Percentiles rank a stretch among this genome's conserved stretches.
Evolutionary conservation across 202 grass and related monocot genomes (phyloP).

Genomic region (Zizania palustris): DNA sequence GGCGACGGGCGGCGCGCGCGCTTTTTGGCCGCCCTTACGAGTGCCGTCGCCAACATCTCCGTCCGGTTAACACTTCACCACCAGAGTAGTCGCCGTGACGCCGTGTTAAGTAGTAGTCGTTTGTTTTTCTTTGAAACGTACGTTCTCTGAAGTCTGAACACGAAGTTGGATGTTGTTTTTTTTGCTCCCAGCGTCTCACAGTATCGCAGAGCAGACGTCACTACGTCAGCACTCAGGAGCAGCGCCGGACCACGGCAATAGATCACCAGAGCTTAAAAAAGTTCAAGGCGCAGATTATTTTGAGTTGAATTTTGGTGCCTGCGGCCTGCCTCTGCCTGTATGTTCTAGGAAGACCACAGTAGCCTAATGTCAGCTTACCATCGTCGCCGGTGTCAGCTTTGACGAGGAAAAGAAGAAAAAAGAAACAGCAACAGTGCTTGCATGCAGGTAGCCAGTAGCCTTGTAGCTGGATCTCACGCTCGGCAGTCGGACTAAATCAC

Average conservation of each 20-base stretch:
- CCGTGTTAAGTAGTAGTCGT: neutral
- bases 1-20: neutral
- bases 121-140: neutral
- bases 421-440: neutral
- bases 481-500: neutral
- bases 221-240: conserved; percentile 12
- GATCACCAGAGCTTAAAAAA: neutral
- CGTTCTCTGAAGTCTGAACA: neutral
- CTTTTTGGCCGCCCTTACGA: conserved; percentile 24
- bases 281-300: neutral
- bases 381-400: conserved; percentile 23
- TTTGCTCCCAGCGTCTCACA: neutral
- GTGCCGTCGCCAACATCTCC: neutral
- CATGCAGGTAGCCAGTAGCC: neutral
- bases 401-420: neutral
- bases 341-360: neutral
- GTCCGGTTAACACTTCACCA: neutral
- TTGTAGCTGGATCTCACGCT: neutral
- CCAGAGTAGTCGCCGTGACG: neutral
- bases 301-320: neutral
- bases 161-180: neutral
- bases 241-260: neutral
- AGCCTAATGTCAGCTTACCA: no score
- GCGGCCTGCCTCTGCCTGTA: neutral
- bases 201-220: conserved; percentile 5